Base-by-base conservation (phyloP, 768 basidiomycete genomes). In the Suillus alpinus region DNA sequence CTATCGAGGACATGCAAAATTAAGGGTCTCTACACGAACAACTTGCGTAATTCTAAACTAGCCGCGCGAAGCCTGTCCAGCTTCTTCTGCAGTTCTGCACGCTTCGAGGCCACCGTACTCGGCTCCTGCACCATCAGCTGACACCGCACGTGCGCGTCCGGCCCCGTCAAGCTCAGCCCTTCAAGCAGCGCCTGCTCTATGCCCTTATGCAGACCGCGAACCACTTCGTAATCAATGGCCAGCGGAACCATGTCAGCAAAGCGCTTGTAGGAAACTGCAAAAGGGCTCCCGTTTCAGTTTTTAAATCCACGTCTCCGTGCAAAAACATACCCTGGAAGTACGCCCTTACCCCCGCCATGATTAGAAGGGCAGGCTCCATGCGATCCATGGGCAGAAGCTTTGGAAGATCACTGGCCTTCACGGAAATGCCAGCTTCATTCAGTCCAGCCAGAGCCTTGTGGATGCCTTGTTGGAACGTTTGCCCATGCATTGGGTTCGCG, bases 281-380 rank as follows among this genome's bases (percentile, higher is more conserved):
- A 32, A 26, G 14, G 20, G 39, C 62, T 26, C 23, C 6, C 34
- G 23, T 36, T 34, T 4, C 9, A 50, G 46, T 61, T 39, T 52
- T 50, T 12, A 31, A 50, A 32, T 31, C 29, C 36, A 18, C 23
- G 9, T 1, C 12, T 34, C 7, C 6, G 32, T 37, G n/a, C 43
- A 39, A 49, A 34, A n/a, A 59, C 66, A 8, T 66, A 88, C 90
- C 89, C 78, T 90, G 86, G 70, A 90, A 91, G 64, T 91, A 90
- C 0, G 86, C 88, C 5, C 87, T 77, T 1, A 89, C 86, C 59
- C 85, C 81, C 0, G 87, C 86, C 87, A 91, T 90, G 65, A 91
- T 87, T 4, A 71, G 65, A 18, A 91, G 64, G 0, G 85, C 85
- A 0, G 81, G 78, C 40, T 85, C 86, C 76, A 78, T 80, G 2